Base-by-base conservation (phyloP, 2,329 filamentous ascomycete species). In the Allantophomopsis cytisporea region DNA sequence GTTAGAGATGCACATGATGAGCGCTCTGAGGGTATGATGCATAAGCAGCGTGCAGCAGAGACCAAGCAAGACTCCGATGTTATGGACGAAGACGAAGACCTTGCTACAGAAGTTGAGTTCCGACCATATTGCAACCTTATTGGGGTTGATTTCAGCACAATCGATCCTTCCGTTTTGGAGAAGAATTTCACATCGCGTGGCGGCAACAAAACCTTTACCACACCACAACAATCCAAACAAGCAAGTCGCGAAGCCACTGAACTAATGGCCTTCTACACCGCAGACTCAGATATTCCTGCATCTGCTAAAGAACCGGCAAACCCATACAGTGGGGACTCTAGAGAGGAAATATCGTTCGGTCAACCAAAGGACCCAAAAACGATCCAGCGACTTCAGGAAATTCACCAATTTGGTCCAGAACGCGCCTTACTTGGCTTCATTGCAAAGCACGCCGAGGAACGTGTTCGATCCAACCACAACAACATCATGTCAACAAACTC, bases 1-100 rank as follows among this genome's bases (percentile, higher is more conserved):
- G 71, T 80, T 32, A 74, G 75, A 37, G 81, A 87, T 55, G 80
- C 80, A 4, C 71, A 72, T 21, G 82, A 87, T 53, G 79, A 84
- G 50, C 76, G 76, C 37, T 77, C 76, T 5, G 83, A 84, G 51
- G 80, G 83, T 37, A 76, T 81, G 64, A 76, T 80, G 48, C 61
- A 79, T 39, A 79, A 76, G 50, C 66, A 69, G 45, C 63, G 68
- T 35, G 61, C 66, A 7, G 44, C 45, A 13, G 64, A 65, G 20
- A 62, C 66, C 35, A 71, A 74, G 2, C 70, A 78, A 10, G 68
- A 73, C 3, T 66, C 69, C 2, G 68, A 69, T 7, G 73, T 80
- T 1, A 62, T 68, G 0, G 70, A 73, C 17, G 71, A 55, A 31
- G 54, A 56, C n/a, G 45, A 47, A 37, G 45, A 51, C 28, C 42